Percentiles rank a stretch among this genome's conserved stretches.
Evolutionary conservation across 371 early-diverging fungal species (phyloP).

Genomic region (Saksenaea oblongispora): DNA sequence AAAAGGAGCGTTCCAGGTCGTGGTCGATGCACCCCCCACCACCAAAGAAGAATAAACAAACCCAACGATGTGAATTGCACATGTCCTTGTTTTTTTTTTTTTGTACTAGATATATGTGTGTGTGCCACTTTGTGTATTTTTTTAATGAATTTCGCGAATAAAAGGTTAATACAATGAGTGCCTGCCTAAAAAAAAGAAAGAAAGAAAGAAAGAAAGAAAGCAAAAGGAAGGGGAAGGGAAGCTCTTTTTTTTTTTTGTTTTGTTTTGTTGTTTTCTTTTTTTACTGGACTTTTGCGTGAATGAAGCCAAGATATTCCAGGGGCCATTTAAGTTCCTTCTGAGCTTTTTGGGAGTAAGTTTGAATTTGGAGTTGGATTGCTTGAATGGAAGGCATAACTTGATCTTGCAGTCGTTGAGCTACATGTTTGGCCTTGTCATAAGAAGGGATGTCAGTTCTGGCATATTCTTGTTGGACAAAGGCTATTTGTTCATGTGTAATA

Average conservation of each 20-base stretch:
- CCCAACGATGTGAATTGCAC: neutral
- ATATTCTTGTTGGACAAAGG: conserved; percentile 40
- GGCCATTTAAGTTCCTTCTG: conserved; percentile 27
- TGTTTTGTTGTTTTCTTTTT: neutral
- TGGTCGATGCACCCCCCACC: conserved; percentile 31
- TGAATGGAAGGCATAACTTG: conserved; percentile 57
- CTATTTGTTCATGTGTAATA: conserved; percentile 47
- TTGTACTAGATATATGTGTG: neutral
- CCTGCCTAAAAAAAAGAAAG: neutral
- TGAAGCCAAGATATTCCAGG: conserved; percentile 8
- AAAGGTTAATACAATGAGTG: conserved; percentile 1
- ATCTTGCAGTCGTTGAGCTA: conserved; percentile 45
- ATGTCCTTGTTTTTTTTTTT: conserved; percentile 4
- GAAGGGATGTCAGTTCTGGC: conserved; percentile 47
- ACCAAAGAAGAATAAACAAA: neutral
- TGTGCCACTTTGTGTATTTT: neutral
- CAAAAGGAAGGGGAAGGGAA: neutral
- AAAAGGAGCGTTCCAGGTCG: conserved; percentile 40
- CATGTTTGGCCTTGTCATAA: conserved; percentile 53
- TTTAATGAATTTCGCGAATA: conserved; percentile 1
- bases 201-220: neutral
- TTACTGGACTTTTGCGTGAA: neutral
- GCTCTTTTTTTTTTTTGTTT: neutral
- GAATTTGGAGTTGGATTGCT: conserved; percentile 36
- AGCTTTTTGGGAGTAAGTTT: conserved; percentile 25